A percentile compares a stretch with the other conserved stretches of the same genome.
These are phyloP conservation scores for Sclerotinia spermophila DNA, from an alignment of 2,329 filamentous ascomycete species.

Conservation along the genomic window DNA sequence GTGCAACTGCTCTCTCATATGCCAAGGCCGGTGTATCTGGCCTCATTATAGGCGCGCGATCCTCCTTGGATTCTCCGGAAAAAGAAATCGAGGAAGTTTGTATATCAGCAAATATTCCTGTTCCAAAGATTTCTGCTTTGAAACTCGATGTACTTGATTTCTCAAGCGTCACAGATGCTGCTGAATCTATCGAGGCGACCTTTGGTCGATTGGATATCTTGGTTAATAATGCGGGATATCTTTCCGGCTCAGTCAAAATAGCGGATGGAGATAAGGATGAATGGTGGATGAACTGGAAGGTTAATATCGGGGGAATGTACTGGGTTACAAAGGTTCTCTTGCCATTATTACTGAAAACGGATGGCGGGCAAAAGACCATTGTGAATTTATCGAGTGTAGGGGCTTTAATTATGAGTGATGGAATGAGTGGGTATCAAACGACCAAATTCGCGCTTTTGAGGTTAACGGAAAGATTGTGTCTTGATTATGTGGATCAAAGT, in stretches of 20 bases:
- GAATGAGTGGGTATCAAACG: not conserved
- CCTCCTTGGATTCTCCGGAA: not conserved
- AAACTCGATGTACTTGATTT: not conserved
- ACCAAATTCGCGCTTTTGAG: not conserved
- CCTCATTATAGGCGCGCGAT: not conserved
- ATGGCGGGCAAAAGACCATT: not conserved
- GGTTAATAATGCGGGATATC: not conserved
- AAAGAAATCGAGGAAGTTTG: not conserved
- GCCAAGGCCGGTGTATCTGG: not conserved
- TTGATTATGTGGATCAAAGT: not conserved
- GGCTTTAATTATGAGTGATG: not conserved
- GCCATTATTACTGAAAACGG: not conserved
- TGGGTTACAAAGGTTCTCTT: not conserved
- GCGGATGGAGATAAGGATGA: not conserved
- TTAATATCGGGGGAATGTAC: not conserved
- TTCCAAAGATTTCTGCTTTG: not conserved
- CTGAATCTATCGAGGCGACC: not conserved
- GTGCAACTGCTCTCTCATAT: not conserved
- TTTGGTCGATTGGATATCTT: not conserved
- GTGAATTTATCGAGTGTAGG: not conserved
- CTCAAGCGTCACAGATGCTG: not conserved
- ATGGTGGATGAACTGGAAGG: not conserved
- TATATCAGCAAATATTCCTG: not conserved
- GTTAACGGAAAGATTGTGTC: not conserved
- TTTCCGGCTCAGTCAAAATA: accelerated